Percentiles rank a stretch among this genome's conserved stretches.
These are phyloP conservation scores for Diversispora epigaea DNA, from an alignment of 192 early-diverging fungal species.

Conservation along the genomic window DNA sequence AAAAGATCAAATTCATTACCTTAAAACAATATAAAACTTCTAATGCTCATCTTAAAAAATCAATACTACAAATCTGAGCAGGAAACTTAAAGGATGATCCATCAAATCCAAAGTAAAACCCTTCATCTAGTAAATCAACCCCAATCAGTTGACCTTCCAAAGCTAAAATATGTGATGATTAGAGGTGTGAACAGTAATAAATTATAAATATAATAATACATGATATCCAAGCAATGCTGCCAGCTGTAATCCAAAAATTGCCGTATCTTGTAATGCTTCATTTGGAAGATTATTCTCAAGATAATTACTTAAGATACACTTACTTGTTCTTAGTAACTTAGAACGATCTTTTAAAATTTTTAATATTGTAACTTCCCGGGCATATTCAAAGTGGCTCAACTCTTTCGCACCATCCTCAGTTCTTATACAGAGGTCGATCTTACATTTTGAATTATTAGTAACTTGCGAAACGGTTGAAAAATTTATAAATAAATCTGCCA, in stretches of 20 bases:
- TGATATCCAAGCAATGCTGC: background rate
- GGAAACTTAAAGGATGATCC: too few relatives aligned
- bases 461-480: slow-evolving; percentile 25
- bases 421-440: slow-evolving; percentile 12
- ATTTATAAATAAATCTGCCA: background rate
- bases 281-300: slow-evolving; percentile 19
- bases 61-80: too few relatives aligned
- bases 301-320: slow-evolving; percentile 21
- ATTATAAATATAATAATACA: too few relatives aligned
- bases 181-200: too few relatives aligned
- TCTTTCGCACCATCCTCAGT: background rate
- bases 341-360: slow-evolving; percentile 18
- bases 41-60: too few relatives aligned
- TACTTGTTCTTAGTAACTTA: slow-evolving; percentile 16
- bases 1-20: too few relatives aligned
- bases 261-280: slow-evolving; percentile 24
- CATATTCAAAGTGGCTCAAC: slow-evolving; percentile 24
- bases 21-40: too few relatives aligned
- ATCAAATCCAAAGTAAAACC: too few relatives aligned
- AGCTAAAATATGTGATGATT: background rate
- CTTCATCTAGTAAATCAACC: slow-evolving; percentile 2
- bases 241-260: slow-evolving; percentile 25
- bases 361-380: background rate
- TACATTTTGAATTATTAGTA: background rate
- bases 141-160: slow-evolving; percentile 18